These are phyloP conservation scores for Monosporozyma solicola DNA, from an alignment of 805 yeast species.

Conservation along the genomic window DNA sequence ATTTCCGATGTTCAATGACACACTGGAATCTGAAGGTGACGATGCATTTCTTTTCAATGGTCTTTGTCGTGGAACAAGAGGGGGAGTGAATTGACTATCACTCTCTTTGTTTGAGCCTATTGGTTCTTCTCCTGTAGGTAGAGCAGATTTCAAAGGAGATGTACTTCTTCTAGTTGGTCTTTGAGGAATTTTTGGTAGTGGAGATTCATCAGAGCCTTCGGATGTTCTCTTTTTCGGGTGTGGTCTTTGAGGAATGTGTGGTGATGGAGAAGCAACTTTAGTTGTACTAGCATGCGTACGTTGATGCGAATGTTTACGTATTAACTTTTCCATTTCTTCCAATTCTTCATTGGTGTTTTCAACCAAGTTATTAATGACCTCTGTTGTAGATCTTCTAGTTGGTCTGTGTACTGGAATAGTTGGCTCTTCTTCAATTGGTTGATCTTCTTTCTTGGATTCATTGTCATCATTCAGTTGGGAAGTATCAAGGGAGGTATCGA, in stretches of 20 bases:
- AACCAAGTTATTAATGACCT: slow-evolving; percentile 6
- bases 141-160: not conserved
- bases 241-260: slow-evolving; percentile 7
- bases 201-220: not conserved
- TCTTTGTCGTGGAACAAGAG: not conserved
- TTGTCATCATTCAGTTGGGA: not conserved
- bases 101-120: not conserved
- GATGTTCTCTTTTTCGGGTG: slow-evolving; percentile 2
- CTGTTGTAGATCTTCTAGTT: slow-evolving; percentile 8
- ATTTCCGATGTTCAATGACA: not conserved
- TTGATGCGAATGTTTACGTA: slow-evolving; percentile 1
- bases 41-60: not conserved
- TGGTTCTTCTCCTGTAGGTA: not conserved
- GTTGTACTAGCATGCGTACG: not conserved
- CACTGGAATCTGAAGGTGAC: not conserved
- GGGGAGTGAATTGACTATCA: not conserved
- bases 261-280: not conserved
- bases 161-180: slow-evolving; percentile 1
- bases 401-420: slow-evolving; percentile 7
- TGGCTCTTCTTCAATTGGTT: slow-evolving; percentile 1
- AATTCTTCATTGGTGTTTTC: slow-evolving; percentile 9
- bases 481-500: not conserved
- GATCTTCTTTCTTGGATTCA: not conserved
- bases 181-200: slow-evolving; percentile 1
- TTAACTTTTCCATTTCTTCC: slow-evolving; percentile 8